Evolutionary conservation across 192 early-diverging fungal genomes (phyloP).

Genomic region (Bifiguratus adelaidae): DNA sequence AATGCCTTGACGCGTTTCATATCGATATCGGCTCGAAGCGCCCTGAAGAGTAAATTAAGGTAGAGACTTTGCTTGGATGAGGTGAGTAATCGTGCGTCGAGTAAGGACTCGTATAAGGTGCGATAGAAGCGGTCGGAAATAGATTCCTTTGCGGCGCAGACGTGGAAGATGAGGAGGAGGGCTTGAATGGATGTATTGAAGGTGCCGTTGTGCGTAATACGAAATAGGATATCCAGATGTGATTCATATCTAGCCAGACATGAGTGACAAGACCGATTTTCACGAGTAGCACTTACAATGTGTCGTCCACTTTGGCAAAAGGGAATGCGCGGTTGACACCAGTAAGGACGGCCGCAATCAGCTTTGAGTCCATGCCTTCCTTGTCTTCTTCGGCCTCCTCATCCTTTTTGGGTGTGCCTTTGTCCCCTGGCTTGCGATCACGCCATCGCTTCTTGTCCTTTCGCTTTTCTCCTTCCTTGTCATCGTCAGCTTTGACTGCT

Average conservation of each 20-base stretch:
- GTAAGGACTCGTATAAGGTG: constrained; percentile 77
- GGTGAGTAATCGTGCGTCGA: constrained; percentile 66
- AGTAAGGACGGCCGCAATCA: constrained; percentile 84
- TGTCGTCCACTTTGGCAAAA: constrained; percentile 73
- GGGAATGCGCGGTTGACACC: constrained; percentile 95
- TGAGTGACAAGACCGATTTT: not conserved
- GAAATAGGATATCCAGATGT: constrained; percentile 87
- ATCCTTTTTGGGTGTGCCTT: constrained; percentile 16
- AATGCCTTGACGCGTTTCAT: constrained; percentile 67
- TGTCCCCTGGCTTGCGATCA: constrained; percentile 12
- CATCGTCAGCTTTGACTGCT: constrained; percentile 38
- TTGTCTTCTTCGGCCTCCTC: constrained; percentile 33
- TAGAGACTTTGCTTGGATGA: constrained; percentile 89
- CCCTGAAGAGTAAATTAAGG: constrained; percentile 83
- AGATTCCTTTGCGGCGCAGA: constrained; percentile 31
- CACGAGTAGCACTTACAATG: constrained; percentile 24
- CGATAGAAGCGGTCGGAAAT: constrained; percentile 86
- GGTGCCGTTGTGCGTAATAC: constrained; percentile 74
- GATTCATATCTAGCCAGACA: not conserved
- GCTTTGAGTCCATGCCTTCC: constrained; percentile 65
- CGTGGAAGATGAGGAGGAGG: constrained; percentile 78
- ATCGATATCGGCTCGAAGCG: constrained; percentile 65
- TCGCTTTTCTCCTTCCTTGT: constrained; percentile 17
- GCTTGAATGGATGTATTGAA: constrained; percentile 95
- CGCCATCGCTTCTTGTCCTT: constrained; percentile 8